These are phyloP conservation scores for Teratosphaeria pseudoeucalypti DNA, from an alignment of 2,329 filamentous ascomycete genomes.

Conservation along the genomic window DNA sequence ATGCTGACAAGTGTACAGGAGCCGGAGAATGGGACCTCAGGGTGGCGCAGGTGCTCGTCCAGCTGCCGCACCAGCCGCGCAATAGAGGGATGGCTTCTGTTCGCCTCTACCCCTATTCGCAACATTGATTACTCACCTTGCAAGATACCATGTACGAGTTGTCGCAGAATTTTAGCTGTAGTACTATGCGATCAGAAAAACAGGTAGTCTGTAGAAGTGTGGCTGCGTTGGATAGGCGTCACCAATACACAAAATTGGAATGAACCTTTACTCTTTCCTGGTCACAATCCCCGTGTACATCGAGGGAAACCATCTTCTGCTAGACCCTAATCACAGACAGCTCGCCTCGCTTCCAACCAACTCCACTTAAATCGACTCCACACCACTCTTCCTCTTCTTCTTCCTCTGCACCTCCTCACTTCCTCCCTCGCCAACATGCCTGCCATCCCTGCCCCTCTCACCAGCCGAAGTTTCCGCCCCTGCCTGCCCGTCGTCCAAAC, in stretches of 20 bases:
- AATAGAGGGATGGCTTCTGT: not conserved
- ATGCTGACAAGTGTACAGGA: not conserved
- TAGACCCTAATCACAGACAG: not conserved
- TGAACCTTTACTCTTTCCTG: too few species aligned
- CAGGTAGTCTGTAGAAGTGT: not conserved
- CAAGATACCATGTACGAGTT: not conserved
- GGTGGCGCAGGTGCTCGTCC: not conserved
- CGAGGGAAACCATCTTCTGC: not conserved
- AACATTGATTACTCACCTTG: not conserved
- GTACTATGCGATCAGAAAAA: not conserved
- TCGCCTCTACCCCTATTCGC: not conserved
- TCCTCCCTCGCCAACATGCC: not conserved
- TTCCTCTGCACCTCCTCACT: not conserved
- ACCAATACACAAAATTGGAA: not conserved
- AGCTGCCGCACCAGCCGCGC: not conserved
- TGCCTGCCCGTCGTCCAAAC: not conserved
- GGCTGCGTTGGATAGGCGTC: not conserved
- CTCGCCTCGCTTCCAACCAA: too few species aligned
- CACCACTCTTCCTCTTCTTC: conserved; percentile 5
- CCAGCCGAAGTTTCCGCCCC: not conserved
- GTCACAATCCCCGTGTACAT: not conserved
- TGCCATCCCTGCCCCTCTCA: not conserved
- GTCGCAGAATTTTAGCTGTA: not conserved
- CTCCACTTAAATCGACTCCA: not conserved
- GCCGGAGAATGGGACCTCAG: not conserved